These are phyloP conservation scores for Cordyceps farinosa DNA, from an alignment of 2,329 filamentous ascomycete genomes.

Conservation along the genomic window DNA sequence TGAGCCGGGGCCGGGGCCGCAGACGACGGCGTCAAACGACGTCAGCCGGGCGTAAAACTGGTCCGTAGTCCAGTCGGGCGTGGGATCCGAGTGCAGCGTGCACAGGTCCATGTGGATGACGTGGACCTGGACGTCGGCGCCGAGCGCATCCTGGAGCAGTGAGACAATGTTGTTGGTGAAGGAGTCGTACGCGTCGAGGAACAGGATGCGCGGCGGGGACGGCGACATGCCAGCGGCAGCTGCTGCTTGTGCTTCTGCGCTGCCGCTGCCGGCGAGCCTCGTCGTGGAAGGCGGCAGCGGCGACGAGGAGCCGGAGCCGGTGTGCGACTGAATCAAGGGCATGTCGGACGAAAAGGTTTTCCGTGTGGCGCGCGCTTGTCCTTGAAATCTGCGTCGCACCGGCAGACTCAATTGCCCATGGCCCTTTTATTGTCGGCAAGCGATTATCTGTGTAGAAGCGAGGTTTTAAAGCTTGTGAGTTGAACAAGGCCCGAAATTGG, in stretches of 20 bases:
- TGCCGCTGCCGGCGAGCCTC: not conserved
- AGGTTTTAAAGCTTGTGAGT: not conserved
- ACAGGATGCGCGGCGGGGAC: constrained; percentile 58
- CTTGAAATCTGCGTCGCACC: not conserved
- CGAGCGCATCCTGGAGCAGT: constrained; percentile 67
- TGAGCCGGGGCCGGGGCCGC: constrained; percentile 85
- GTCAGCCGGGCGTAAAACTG: constrained; percentile 37
- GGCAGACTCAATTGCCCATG: not conserved
- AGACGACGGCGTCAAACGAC: constrained; percentile 78
- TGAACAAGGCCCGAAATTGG: not conserved
- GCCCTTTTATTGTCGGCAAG: not conserved
- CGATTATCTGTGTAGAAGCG: not conserved
- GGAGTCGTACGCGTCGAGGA: constrained; percentile 94
- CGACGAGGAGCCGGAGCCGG: constrained; percentile 6
- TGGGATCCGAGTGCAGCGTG: constrained; percentile 64
- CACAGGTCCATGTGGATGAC: constrained; percentile 36
- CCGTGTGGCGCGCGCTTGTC: not conserved
- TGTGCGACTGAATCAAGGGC: constrained; percentile 16
- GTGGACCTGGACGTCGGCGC: constrained; percentile 58
- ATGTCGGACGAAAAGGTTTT: constrained; percentile 6
- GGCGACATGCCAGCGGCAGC: not conserved
- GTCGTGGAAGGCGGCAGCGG: constrained; percentile 7
- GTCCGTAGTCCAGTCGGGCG: constrained; percentile 45
- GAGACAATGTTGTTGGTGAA: constrained; percentile 94
- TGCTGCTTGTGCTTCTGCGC: not conserved